Evolutionary conservation across 2,329 filamentous ascomycete species (phyloP), one percentile per base, ranked within the genome.

Genomic region (Eutypa lata): DNA sequence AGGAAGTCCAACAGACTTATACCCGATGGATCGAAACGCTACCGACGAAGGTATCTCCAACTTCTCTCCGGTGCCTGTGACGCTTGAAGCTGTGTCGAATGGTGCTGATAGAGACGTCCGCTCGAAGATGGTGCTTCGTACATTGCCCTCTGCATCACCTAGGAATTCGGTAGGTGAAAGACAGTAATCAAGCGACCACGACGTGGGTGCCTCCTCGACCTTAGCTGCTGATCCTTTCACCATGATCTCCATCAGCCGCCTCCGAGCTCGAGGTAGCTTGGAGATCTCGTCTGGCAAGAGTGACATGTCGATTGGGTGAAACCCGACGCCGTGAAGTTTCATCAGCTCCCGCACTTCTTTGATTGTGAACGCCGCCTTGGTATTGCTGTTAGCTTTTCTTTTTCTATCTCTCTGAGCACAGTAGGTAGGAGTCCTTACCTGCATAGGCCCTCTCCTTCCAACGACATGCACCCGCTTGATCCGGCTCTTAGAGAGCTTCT

Each of bases 21-120:
- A 99, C 7, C 94, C 94, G 43, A 99, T 92, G n/a, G 91, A 96
- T 18, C 91, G 85, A 73, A 99, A 97, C 16, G 90, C 91, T 3
- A 93, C 67, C 6, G 85, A 80, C 0, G 91, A 85, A 1, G 83
- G 77, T 5, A 96, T 61, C 3, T 77, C 68, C 2, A 79, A 53
- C 2, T 72, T 73, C 54, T 82, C 73, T 0, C 76, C 79, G 0
- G 79, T 84, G 13, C 73, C 67, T 3, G 71, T 66, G 14, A 79
- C 75, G 49, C 76, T 72, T 8, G 81, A 76, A 42, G 71, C 60
- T 16, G 79, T 76, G 66, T 77, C 81, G 72, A 79, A 83, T 53
- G 66, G 79, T 61, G 82, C 77, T 1, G 74, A 73, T 37, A 92
- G 69, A 51, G 72, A 63, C 18, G 79, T 88, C 37, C 79, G 76